phyloP scores from a whole-genome alignment of 768 basidiomycete species.

The Kwoniella europaea region DNA sequence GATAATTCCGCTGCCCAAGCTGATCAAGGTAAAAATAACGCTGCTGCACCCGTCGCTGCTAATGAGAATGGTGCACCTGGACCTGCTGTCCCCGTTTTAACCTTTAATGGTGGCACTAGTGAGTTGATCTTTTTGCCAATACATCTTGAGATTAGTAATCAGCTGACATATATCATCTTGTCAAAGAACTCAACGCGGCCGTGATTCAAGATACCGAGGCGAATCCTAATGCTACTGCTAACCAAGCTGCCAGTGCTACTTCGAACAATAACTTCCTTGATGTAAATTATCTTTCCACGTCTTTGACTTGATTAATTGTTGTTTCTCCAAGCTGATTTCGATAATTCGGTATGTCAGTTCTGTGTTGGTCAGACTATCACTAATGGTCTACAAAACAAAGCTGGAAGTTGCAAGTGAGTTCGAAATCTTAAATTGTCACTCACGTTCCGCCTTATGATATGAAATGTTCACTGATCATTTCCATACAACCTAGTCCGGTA shows the following conservation, averaged over 20 bases:
- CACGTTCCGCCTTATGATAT: too few species aligned
- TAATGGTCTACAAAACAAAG: conserved; percentile 62
- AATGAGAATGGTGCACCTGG: conserved; percentile 33
- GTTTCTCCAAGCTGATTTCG: neutral
- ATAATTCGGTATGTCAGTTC: conserved; percentile 23
- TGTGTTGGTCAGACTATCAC: conserved; percentile 62
- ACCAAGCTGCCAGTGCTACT: conserved; percentile 65
- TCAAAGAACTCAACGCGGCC: conserved; percentile 25
- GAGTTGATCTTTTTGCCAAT: conserved; percentile 15
- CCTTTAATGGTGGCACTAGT: conserved; percentile 33
- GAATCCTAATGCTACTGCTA: conserved; percentile 43
- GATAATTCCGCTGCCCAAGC: conserved; percentile 6
- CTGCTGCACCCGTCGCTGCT: conserved; percentile 17
- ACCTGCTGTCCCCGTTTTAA: conserved; percentile 40
- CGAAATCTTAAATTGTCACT: conserved; percentile 27
- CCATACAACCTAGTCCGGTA: neutral
- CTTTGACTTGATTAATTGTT: conserved; percentile 59
- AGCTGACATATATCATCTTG: neutral
- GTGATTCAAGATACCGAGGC: conserved; percentile 31
- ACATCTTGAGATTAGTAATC: neutral
- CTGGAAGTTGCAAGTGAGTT: conserved; percentile 42
- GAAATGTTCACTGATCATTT: neutral
- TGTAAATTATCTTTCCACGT: conserved; percentile 10
- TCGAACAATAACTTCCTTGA: conserved; percentile 66
- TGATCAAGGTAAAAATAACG: neutral